These are phyloP conservation scores for Aureoboletus auriporus DNA, from an alignment of 768 basidiomycete species.

Conservation along the genomic window DNA sequence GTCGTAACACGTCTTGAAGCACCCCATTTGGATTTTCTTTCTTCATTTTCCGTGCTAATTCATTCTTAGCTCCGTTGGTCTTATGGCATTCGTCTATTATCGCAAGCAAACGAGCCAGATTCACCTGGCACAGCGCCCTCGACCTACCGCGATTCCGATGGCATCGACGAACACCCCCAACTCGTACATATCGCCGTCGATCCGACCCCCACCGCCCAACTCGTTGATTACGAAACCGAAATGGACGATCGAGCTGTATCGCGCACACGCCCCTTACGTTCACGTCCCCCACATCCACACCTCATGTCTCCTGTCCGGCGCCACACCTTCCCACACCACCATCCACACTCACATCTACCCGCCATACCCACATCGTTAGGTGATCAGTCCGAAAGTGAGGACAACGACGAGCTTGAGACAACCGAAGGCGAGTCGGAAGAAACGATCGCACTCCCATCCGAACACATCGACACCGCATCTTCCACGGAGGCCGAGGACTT, in stretches of 20 bases:
- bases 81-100: constrained; percentile 80
- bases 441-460: constrained; percentile 10
- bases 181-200: background rate
- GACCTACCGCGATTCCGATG: constrained; percentile 9
- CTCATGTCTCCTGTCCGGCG: background rate
- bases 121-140: background rate
- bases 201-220: background rate
- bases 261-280: background rate
- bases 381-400: constrained; percentile 26
- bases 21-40: background rate
- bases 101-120: constrained; percentile 38
- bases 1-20: too few species aligned
- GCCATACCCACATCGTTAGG: constrained; percentile 19
- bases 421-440: constrained; percentile 21
- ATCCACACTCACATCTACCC: constrained; percentile 16
- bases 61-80: constrained; percentile 81
- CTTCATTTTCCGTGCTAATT: background rate
- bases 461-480: constrained; percentile 6
- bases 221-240: constrained; percentile 12
- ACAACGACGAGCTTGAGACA: constrained; percentile 9
- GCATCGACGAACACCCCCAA: background rate
- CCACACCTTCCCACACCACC: background rate
- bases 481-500: constrained; percentile 14
- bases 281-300: background rate
- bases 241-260: background rate